Evolutionary conservation across 2,329 filamentous ascomycete species (phyloP), one percentile per base, ranked within the genome.

Genomic region (Talaromyces sp.): DNA sequence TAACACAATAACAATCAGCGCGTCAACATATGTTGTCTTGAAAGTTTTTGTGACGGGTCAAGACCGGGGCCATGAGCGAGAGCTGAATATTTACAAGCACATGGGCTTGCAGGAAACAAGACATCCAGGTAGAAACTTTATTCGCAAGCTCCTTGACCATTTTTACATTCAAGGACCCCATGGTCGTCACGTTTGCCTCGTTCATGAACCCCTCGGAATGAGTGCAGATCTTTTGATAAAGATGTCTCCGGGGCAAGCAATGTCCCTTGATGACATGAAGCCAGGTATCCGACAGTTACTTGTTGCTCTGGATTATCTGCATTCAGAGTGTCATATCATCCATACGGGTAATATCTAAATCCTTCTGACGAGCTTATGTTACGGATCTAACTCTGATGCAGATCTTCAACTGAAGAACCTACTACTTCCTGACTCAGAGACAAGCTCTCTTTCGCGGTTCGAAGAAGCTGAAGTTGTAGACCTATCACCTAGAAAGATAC

Each of bases 251-350:
- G 9, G 28, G 9, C 14, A 56, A 23, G 31, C 54, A 30, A 47
- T 56, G 58, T 53, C 42, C 47, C 36, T 40, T 23, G 54, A 77
- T 8, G 67, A 70, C 2, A 58, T 81, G 0, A 73, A 72, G 9
- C 66, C 75, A 30, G 64, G 75, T 1, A 72, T 83, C 16, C 64
- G 68, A 5, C 74, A 70, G 0, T 64, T 82, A 1, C 79, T 83
- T 56, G 64, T 77, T 6, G 79, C 76, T 0, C 64, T 83, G 30
- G 78, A 83, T 40, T 83, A 68, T 36, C 57, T 83, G 1, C 81
- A 83, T 64, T 76, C 68, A 1, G 76, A 82, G 64, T 81, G 78
- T 68, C 63, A 75, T 10, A 66, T 82, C 12, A 74, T 81, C 40
- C 79, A 83, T 64, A 78, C 79, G 58, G 79, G 79, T 82, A 67